Percentiles rank a stretch among this genome's conserved stretches.
These are phyloP conservation scores for Epichloe scottii DNA, from an alignment of 2,329 filamentous ascomycete species.

Conservation along the genomic window DNA sequence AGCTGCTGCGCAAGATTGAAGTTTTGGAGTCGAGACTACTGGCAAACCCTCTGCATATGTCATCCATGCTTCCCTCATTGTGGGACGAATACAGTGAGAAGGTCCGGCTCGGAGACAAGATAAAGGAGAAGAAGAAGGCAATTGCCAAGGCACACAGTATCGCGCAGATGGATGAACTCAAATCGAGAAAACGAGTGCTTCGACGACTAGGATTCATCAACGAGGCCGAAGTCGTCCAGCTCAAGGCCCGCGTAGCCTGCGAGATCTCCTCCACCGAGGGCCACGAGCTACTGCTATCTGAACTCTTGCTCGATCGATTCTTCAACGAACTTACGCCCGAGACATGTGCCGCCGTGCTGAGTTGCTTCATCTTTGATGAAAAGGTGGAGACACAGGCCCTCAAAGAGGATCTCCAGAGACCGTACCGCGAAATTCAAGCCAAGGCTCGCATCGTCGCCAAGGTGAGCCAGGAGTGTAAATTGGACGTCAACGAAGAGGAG, in stretches of 20 bases:
- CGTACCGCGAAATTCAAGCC: conserved; percentile 72
- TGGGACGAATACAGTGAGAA: conserved; percentile 83
- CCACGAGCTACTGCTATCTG: conserved; percentile 84
- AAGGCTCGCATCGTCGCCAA: conserved; percentile 85
- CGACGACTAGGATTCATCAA: conserved; percentile 93
- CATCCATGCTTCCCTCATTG: conserved; percentile 67
- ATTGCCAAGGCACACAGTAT: conserved; percentile 78
- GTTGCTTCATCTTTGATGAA: conserved; percentile 96
- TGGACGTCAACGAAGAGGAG: conserved; percentile 88
- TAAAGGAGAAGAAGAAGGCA: conserved; percentile 79
- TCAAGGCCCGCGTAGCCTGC: conserved; percentile 94
- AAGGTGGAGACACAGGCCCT: conserved; percentile 70
- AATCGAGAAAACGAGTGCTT: conserved; percentile 88
- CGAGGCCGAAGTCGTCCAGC: conserved; percentile 85
- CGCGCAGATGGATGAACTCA: conserved; percentile 89
- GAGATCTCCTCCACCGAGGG: conserved; percentile 88
- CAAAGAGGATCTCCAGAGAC: conserved; percentile 75
- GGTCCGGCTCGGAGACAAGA: conserved; percentile 60
- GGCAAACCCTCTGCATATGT: conserved; percentile 83
- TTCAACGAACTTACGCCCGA: conserved; percentile 93
- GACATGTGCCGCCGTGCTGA: conserved; percentile 72
- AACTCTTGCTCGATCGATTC: conserved; percentile 91
- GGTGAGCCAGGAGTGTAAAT: conserved; percentile 87
- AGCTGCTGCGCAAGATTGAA: conserved; percentile 88
- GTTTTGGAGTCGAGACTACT: conserved; percentile 84